These are phyloP conservation scores for Solanum habrochaites DNA, from an alignment of 257 asterid genomes.

Conservation along the genomic window DNA sequence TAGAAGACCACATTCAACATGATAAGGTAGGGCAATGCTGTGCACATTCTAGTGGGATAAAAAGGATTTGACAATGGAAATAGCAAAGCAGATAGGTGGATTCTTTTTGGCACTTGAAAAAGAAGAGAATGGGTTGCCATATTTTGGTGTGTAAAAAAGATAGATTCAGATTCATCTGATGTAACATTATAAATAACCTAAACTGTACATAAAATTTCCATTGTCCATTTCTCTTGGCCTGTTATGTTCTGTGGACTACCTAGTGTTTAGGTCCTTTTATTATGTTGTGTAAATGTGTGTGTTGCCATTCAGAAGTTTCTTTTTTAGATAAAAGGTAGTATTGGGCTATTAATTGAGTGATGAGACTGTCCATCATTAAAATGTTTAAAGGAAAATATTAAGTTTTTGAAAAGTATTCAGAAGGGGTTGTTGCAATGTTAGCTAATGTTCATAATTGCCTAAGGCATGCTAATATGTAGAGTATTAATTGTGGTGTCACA, in stretches of 20 bases:
- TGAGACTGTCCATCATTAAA: neutral
- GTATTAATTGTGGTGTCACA: neutral
- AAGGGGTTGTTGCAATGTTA: neutral
- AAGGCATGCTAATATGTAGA: neutral
- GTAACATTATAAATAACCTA: neutral
- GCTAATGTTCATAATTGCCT: neutral
- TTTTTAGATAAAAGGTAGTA: neutral
- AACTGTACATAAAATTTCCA: neutral
- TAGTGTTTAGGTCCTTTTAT: neutral
- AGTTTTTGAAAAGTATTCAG: neutral
- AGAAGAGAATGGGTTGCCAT: neutral
- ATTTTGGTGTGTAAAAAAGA: neutral
- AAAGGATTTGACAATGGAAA: neutral
- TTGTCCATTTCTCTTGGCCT: neutral
- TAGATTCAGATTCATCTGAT: neutral
- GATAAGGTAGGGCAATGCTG: neutral
- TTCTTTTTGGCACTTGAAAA: neutral
- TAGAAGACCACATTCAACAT: slow-evolving; percentile 10
- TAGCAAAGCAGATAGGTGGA: neutral
- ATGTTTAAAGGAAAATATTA: neutral
- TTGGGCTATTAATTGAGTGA: neutral
- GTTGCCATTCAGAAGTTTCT: neutral
- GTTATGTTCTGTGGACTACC: neutral
- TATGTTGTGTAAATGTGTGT: neutral
- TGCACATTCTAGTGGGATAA: neutral